Base-by-base conservation (phyloP, 225 moss, liverwort and hornwort genomes). In the Climacium dendroides region DNA sequence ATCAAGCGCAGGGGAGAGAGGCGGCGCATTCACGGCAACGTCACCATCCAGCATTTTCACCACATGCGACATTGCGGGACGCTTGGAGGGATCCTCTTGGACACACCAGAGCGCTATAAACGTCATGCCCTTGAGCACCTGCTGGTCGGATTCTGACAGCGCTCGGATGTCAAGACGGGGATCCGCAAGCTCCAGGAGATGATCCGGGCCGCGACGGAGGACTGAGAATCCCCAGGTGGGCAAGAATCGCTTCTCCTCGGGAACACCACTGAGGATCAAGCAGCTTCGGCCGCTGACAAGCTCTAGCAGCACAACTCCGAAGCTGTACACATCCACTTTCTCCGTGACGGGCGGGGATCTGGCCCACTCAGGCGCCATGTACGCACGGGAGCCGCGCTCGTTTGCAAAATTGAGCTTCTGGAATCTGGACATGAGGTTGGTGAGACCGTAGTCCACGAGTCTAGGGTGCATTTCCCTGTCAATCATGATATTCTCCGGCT, bases 251-350 rank as follows among this genome's bases (percentile, higher is more conserved):
- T 60, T 73, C 81, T 91, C 90, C 61, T 76, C 83, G 11, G 88
- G 57, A 23, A 53, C 11, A 11, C n/a, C 71, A 10, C 81, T 78
- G 5, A 14, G 77, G 17, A 87, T 9, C 73, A 88, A 66, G 90
- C 88, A 88, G 17, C 88, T 83, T 11, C 90, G 89, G 54, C 92
- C 90, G 60, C 92, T 89, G 58, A 92, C 90, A 29, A 96, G 90
- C 83, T 96, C 96, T 66, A 96, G 85, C 30, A 94, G 88, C 62
- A 96, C 95, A 72, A 95, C 89, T 23, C 96, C 97, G n/a, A 93
- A 93, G 86, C 96, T 97, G 91, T 93, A 97, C 37, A 97, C 93
- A 74, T 97, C 96, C 63, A 85, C 92, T 74, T 93, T 95, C 59
- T 88, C 88, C 0, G 91, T 91, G 30, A 96, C 77, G 34, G 93